Evolutionary conservation across 345 rosid genomes (phyloP), one percentile per base, ranked within the genome.

Genomic region (Heritiera littoralis): DNA sequence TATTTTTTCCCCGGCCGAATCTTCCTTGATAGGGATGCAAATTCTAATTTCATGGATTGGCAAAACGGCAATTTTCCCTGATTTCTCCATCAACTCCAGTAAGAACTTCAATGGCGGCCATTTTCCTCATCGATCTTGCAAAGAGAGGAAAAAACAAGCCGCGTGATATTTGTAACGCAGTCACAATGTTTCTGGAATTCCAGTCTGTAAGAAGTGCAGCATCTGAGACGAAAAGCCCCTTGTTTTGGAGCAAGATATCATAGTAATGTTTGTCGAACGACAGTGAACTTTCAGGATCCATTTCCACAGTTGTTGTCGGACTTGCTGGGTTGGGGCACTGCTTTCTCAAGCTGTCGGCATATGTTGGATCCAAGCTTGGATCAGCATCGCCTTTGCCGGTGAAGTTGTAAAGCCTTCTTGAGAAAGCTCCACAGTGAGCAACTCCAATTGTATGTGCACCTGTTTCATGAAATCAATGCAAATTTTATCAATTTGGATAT

Each of bases 401-500:
- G 89, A 93, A 91, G 78, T 90, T 90, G 51, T 71, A 88, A 3
- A 93, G 83, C 73, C 95, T 88, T 0, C 84, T 81, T 2, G 84
- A 32, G 76, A 93, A 75, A 18, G 83, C 60, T 23, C 58, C 84
- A 69, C 92, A 91, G 15, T 15, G 94, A 10, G 86, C 88, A 58
- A 83, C 77, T 46, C 90, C 94, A 55, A 89, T 86, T 2, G 94
- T 88, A 75, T 91, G 93, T 20, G 89, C 95, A 64, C 94, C 94
- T 93, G 85, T 79, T 70, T 28, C 3, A 69, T 63, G 38, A 49
- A 32, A 72, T 15, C 4, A 17, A 72, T 49, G 74, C n/a, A 38
- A 13, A 30, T 3, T 23, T 49, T 23, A 7, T 43, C 4, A 13
- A 3, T 51, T 14, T 51, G 18, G 18, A 13, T 12, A 1, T 48